Evolutionary conservation across 1,139 yeast species (phyloP).

Genomic region (Suhomyces chickasaworum): DNA sequence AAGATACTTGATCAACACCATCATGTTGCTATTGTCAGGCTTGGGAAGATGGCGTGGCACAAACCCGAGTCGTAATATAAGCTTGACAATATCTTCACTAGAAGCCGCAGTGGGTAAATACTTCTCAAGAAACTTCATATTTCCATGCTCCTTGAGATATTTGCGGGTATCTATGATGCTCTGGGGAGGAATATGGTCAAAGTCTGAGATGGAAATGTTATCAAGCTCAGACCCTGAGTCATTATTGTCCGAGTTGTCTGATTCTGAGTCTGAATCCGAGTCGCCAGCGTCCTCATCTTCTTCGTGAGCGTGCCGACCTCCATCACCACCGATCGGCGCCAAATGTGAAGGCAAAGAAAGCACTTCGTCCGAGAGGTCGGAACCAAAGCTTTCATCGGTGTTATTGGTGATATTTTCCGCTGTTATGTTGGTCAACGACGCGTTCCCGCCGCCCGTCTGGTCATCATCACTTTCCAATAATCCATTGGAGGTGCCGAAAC

Average conservation of each 20-base stretch:
- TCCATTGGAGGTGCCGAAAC: conserved; percentile 14
- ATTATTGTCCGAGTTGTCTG: conserved; percentile 1
- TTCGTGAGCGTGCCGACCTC: conserved; percentile 5
- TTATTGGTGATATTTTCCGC: not conserved
- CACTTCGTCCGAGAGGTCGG: conserved; percentile 10
- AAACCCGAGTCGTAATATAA: conserved; percentile 56
- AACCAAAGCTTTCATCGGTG: not conserved
- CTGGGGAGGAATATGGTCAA: conserved; percentile 17
- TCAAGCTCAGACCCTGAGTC: conserved; percentile 5
- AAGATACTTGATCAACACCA: conserved; percentile 51
- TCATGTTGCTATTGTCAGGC: conserved; percentile 37
- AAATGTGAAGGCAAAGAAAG: conserved; percentile 12
- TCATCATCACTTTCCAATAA: conserved; percentile 15
- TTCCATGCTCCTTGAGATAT: conserved; percentile 63
- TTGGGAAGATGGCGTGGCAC: conserved; percentile 42
- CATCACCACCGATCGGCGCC: conserved; percentile 9
- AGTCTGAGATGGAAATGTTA: conserved; percentile 7
- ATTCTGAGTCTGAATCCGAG: conserved; percentile 3
- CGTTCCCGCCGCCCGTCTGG: conserved; percentile 7
- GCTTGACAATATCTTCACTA: conserved; percentile 50
- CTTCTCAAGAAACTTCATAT: conserved; percentile 55
- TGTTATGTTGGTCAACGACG: conserved; percentile 1
- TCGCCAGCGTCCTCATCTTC: conserved; percentile 2
- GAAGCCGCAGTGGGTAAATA: conserved; percentile 64
- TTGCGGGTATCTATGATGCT: conserved; percentile 50